Conservation (phyloP, 306 rosid genomes). For the Inga oerstediana region DNA sequence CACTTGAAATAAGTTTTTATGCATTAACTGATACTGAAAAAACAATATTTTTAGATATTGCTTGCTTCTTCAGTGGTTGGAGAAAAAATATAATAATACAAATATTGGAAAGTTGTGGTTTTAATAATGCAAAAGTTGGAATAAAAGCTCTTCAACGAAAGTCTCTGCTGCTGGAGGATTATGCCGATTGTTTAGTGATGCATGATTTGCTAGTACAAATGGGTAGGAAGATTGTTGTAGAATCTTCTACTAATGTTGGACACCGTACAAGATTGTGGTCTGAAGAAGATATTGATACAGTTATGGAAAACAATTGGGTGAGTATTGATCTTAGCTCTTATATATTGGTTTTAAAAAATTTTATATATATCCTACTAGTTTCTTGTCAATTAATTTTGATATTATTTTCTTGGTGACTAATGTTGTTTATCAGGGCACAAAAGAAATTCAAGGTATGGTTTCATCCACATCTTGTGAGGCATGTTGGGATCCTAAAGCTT, state of each 20-base stretch:
- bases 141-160: neutral
- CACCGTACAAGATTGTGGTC: neutral
- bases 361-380: too few relatives aligned
- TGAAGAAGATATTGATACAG: neutral
- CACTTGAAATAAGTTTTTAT: neutral
- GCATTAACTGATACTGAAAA: neutral
- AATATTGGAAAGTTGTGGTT: neutral
- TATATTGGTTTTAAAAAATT: too few relatives aligned
- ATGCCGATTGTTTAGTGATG: neutral
- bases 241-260: neutral
- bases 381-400: neutral
- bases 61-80: neutral
- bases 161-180: neutral
- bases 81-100: neutral
- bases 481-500: neutral
- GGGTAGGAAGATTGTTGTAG: neutral
- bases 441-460: neutral
- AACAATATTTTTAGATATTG: neutral
- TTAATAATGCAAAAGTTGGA: neutral
- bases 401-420: neutral
- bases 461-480: neutral
- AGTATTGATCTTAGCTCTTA: neutral
- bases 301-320: neutral
- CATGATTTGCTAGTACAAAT: slow-evolving; percentile 37
- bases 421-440: neutral